Conservation (phyloP, 371 early-diverging fungal species). For the Rhizopus delemar region DNA sequence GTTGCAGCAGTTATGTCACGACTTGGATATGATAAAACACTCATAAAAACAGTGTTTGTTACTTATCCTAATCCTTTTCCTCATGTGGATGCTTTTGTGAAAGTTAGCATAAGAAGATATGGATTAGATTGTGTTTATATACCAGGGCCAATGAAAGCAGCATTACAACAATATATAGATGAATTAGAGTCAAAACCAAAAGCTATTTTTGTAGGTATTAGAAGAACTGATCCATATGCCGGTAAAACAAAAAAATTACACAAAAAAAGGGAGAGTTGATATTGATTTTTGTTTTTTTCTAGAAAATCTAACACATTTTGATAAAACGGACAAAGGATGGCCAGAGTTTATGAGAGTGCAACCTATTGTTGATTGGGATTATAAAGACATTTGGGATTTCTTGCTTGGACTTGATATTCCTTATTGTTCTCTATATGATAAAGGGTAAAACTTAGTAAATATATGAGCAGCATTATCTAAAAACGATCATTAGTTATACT, state of each 20-base stretch:
- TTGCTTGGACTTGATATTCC: slow-evolving; percentile 69
- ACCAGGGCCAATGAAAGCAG: slow-evolving; percentile 80
- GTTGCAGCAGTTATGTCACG: slow-evolving; percentile 57
- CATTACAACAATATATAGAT: slow-evolving; percentile 70
- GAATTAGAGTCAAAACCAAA: slow-evolving; percentile 55
- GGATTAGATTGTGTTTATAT: slow-evolving; percentile 65
- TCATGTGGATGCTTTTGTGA: slow-evolving; percentile 88
- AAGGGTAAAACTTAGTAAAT: slow-evolving; percentile 60
- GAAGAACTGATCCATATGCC: slow-evolving; percentile 90
- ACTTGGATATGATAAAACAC: slow-evolving; percentile 19
- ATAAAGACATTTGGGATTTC: slow-evolving; percentile 85
- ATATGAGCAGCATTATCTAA: neutral
- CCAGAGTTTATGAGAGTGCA: slow-evolving; percentile 90
- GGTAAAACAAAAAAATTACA: slow-evolving; percentile 40
- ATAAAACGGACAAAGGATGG: slow-evolving; percentile 88
- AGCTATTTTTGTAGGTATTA: slow-evolving; percentile 89
- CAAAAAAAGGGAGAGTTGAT: neutral
- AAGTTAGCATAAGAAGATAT: slow-evolving; percentile 65
- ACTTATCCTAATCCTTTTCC: slow-evolving; percentile 77
- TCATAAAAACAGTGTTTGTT: slow-evolving; percentile 67
- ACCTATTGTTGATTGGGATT: slow-evolving; percentile 92
- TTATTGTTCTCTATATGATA: slow-evolving; percentile 90
- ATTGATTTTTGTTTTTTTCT: slow-evolving; percentile 3
- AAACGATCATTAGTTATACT: slow-evolving; percentile 69
- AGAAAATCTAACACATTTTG: slow-evolving; percentile 72